Percentiles rank a stretch among this genome's conserved stretches.
These are phyloP conservation scores for Pseudoscleropodium purum DNA, from an alignment of 225 moss, liverwort and hornwort genomes.

Conservation along the genomic window DNA sequence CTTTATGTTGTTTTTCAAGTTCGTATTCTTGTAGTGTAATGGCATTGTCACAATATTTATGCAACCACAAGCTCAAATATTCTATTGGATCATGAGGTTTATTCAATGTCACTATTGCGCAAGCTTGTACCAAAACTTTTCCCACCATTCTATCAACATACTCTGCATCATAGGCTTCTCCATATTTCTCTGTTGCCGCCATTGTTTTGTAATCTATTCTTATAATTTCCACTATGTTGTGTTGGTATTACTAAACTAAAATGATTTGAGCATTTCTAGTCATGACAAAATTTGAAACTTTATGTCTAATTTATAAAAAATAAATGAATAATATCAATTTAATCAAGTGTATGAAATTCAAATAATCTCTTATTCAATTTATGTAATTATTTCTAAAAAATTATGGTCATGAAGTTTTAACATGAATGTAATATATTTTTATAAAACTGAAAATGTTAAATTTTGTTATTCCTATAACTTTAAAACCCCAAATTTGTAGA, in stretches of 20 bases:
- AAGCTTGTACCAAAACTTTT: conserved; percentile 31
- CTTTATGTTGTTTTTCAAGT: conserved; percentile 14
- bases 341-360: too few species aligned
- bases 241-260: too few species aligned
- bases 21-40: conserved; percentile 16
- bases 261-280: rapidly evolving
- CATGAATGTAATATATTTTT: too few species aligned
- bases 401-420: too few species aligned
- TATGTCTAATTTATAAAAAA: not conserved
- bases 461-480: not conserved
- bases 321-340: too few species aligned
- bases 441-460: too few species aligned
- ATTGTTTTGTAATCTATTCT: not conserved
- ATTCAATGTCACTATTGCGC: conserved; percentile 4
- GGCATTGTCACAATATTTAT: conserved; percentile 46
- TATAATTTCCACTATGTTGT: not conserved
- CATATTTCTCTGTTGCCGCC: not conserved
- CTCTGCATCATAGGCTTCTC: conserved; percentile 26
- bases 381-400: too few species aligned
- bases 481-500: not conserved
- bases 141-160: conserved; percentile 42
- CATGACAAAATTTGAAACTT: not conserved
- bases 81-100: conserved; percentile 42
- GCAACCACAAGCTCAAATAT: conserved; percentile 43
- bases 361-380: not conserved